Evolutionary conservation across 768 basidiomycete species (phyloP).

Genomic region (Tremella yokohamensis): DNA sequence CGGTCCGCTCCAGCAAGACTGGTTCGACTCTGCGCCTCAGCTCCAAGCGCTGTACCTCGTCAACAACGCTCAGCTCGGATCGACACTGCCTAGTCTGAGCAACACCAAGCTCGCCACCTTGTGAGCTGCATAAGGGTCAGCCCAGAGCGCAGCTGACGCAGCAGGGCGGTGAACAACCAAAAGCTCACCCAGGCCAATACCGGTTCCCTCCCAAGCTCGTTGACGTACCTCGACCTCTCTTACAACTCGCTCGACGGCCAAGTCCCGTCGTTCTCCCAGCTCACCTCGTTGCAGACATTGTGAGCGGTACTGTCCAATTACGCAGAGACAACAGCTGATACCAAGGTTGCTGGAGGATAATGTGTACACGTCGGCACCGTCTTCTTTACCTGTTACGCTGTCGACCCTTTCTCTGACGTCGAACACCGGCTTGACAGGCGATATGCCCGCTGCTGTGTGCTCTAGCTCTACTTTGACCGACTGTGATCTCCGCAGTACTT

Average conservation of each 20-base stretch:
- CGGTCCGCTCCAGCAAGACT: constrained; percentile 33
- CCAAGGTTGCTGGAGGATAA: constrained; percentile 45
- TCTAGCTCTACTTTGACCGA: constrained; percentile 21
- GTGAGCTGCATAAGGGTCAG: constrained; percentile 22
- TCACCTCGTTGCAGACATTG: constrained; percentile 42
- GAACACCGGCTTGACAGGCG: constrained; percentile 42
- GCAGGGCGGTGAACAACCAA: constrained; percentile 48
- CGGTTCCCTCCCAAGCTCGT: constrained; percentile 26
- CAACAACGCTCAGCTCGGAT: constrained; percentile 46
- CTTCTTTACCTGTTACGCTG: constrained; percentile 41
- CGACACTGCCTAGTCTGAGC: constrained; percentile 37
- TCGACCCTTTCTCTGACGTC: constrained; percentile 40
- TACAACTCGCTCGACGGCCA: constrained; percentile 44
- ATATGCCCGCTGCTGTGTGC: constrained; percentile 40
- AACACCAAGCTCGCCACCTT: constrained; percentile 34
- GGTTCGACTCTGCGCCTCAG: constrained; percentile 16
- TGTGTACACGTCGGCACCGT: constrained; percentile 34
- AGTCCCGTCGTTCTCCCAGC: constrained; percentile 30
- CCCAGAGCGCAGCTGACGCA: constrained; percentile 8
- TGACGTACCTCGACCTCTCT: constrained; percentile 47
- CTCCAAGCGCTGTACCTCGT: constrained; percentile 43
- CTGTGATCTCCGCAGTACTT: constrained; percentile 39
- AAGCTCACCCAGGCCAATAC: constrained; percentile 31
- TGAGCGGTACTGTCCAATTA: constrained; percentile 15
- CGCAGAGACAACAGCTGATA: background rate